These are phyloP conservation scores for Capsicum rhomboideum DNA, from an alignment of 257 asterid species.

Conservation along the genomic window DNA sequence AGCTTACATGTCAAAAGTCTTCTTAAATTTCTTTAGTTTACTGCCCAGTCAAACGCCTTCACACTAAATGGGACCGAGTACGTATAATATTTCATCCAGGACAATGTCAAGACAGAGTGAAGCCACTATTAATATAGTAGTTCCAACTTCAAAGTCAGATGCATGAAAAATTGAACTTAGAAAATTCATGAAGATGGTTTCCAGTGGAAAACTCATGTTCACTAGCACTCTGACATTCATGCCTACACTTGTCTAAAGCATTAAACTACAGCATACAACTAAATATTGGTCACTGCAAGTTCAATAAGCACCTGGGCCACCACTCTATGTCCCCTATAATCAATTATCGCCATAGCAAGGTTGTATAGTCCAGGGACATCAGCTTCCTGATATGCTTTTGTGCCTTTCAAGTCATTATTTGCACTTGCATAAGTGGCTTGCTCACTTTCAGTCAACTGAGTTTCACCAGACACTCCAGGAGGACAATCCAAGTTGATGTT, in stretches of 20 bases:
- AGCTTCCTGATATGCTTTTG: slow-evolving; percentile 96
- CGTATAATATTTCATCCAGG: background rate
- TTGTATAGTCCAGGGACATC: slow-evolving; percentile 84
- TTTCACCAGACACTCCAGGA: slow-evolving; percentile 47
- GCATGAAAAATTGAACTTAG: background rate
- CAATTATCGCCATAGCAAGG: slow-evolving; percentile 95
- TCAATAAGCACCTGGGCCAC: slow-evolving; percentile 74
- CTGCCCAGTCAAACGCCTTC: background rate
- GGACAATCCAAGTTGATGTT: slow-evolving; percentile 29
- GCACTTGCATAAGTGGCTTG: slow-evolving; percentile 99
- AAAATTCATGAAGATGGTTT: background rate
- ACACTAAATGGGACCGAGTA: background rate
- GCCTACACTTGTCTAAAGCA: background rate
- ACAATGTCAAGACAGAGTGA: background rate
- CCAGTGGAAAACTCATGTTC: background rate
- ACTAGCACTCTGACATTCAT: background rate
- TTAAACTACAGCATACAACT: background rate
- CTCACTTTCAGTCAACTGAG: slow-evolving; percentile 87
- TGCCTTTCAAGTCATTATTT: slow-evolving; percentile 94
- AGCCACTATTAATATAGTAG: background rate
- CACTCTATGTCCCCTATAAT: slow-evolving; percentile 95
- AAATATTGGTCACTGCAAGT: background rate
- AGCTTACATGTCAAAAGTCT: background rate
- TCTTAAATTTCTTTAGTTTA: background rate
- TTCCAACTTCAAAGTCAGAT: background rate